Conservation (phyloP, 208 protist genomes). For the Trypanosoma cruzi region DNA sequence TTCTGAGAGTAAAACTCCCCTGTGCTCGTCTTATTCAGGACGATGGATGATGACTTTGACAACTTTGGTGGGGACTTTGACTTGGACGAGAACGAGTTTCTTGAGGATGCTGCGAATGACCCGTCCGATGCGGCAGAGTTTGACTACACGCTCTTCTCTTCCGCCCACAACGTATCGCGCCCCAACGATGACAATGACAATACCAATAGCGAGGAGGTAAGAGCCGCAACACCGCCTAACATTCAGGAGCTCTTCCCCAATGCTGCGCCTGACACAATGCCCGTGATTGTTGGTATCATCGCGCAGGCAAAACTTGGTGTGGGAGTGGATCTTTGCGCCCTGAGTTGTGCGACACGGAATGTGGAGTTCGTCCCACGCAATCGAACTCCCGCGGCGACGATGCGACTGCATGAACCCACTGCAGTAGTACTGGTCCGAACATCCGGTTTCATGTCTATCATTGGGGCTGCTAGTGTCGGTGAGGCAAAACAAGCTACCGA, state of each 20-base stretch:
- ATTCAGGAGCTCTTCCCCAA: slow-evolving; percentile 75
- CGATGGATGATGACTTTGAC: slow-evolving; percentile 32
- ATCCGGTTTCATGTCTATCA: slow-evolving; percentile 76
- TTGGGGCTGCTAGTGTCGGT: slow-evolving; percentile 73
- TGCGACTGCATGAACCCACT: slow-evolving; percentile 82
- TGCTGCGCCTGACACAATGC: slow-evolving; percentile 53
- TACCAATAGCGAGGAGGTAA: neutral
- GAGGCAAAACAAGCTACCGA: slow-evolving; percentile 83
- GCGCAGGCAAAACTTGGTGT: slow-evolving; percentile 72
- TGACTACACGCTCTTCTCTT: slow-evolving; percentile 9
- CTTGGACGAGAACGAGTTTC: slow-evolving; percentile 42
- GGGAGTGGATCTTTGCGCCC: slow-evolving; percentile 73
- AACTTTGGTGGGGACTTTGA: slow-evolving; percentile 36
- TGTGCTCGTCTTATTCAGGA: neutral
- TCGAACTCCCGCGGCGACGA: slow-evolving; percentile 63
- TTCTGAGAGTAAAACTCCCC: slow-evolving; percentile 11
- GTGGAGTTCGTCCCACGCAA: slow-evolving; percentile 84
- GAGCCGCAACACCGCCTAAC: slow-evolving; percentile 28
- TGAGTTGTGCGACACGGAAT: slow-evolving; percentile 86
- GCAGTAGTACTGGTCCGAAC: slow-evolving; percentile 78
- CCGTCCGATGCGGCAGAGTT: slow-evolving; percentile 2
- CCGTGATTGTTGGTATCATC: slow-evolving; percentile 77
- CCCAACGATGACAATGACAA: neutral
- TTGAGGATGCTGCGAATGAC: slow-evolving; percentile 25
- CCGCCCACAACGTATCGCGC: neutral